Evolutionary conservation across 139 green algal species (phyloP), one percentile per base, ranked within the genome.

Genomic region (Diplosphaera chodatii): DNA sequence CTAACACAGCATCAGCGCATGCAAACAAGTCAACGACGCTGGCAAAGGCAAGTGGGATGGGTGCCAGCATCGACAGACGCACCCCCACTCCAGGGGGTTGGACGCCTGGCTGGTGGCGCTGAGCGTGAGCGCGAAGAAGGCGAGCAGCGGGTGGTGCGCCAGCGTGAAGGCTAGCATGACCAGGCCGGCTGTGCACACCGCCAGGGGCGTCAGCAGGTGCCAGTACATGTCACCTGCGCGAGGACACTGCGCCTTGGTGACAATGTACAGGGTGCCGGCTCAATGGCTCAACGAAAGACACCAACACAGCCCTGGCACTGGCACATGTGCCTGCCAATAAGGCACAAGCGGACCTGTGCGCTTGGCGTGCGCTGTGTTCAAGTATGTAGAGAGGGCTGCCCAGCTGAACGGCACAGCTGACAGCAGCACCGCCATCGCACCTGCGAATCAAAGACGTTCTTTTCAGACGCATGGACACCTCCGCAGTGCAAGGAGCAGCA

Each of bases 81-180:
- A 59, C n/a, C 66, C 34, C 66, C 66, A 71, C 27, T 71, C 66
- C 5, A 71, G n/a, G 18, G 66, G 66, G 25, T 71, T 71, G 34
- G 66, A 71, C 1, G 66, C 66, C 66, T 71, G 66, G 37, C 37
- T 63, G 66, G 66, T 63, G 25, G 34, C 37, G 34, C 34, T 63
- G n/a, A 71, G 66, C 8, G 55, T 71, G 10, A 71, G 37, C 1
- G 32, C 66, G n/a, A 71, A 32, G n/a, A 71, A 71, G 1, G 66
- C 66, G 6, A 34, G 25, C 1, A 34, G 55, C n/a, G 33, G 30
- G 25, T 63, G 32, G 22, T 33, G 23, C 1, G n/a, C 66, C 4
- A 71, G 34, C n/a, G 66, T 33, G 34, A 71, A 33, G 1, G 66
- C 34, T n/a, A 71, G 66, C 34, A 71, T 32, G 6, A 27, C 25